Base-by-base conservation (phyloP, 2,329 filamentous ascomycete genomes). In the Ophiostoma quercus region DNA sequence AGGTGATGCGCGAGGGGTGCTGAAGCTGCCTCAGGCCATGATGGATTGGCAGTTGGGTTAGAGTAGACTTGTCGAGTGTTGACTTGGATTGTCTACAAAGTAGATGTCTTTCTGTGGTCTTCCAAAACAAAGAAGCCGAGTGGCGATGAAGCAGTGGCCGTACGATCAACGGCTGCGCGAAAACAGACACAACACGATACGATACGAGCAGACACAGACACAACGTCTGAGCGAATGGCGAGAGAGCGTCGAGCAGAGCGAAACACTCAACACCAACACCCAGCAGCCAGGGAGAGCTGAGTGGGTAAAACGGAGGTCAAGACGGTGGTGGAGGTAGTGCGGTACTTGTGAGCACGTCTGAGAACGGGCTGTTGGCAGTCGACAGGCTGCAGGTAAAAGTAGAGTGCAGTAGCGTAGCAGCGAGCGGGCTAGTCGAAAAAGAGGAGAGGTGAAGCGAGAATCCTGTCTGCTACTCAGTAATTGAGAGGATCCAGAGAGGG, bases 161-260 rank as follows among this genome's bases (percentile, higher is more conserved):
- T 63, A 63, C 29, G 60, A n/a, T 65, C 34, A 34, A 65, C n/a
- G 62, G 57, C 60, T 63, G 60, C 60, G 60, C 60, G 60, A 37
- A 63, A 34, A 63, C 39, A 41, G 39, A 14, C 39, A 41, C 39
- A 41, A 41, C 39, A 41, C 39, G 39, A 41, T 41, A 41, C 39
- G 54, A 62, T n/a, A 32, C 29, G 4, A 3, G 34, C 34, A 34
- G 34, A 19, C 25, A 19, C 19, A 19, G 51, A 57, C 51, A 22
- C 25, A 29, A 29, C 25, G 25, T 25, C 11, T 57, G 22, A 25
- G 51, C 51, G 51, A 57, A 25, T 25, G 51, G 22, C 9, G 12
- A 22, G 16, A 22, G 51, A 29, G 51, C 16, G 43, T 47, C 43
- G 43, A n/a, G 43, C 6, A 43, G 51, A 57, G 25, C 51, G 51